phyloP scores from a whole-genome alignment of 257 asterid genomes.

The Parsonsia alboflavescens region DNA sequence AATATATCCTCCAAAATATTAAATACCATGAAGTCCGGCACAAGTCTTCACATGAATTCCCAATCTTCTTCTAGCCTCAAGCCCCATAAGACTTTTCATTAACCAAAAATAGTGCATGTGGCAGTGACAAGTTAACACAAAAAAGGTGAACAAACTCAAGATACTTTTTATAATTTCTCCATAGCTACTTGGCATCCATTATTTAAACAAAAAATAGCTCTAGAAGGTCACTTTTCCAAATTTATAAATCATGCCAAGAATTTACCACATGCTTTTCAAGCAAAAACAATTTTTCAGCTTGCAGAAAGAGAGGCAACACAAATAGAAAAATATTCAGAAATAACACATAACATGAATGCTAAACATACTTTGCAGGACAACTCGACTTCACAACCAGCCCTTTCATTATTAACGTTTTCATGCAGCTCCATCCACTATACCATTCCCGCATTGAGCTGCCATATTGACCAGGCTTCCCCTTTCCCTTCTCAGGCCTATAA shows the following conservation, averaged over 20 bases:
- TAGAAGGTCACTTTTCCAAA: background rate
- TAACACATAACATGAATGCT: slow-evolving; percentile 4
- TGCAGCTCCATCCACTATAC: slow-evolving; percentile 97
- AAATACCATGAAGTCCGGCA: background rate
- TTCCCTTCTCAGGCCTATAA: slow-evolving; percentile 75
- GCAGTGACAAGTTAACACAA: background rate
- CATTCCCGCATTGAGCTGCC: slow-evolving; percentile 84
- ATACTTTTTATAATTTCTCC: background rate
- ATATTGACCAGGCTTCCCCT: slow-evolving; percentile 71
- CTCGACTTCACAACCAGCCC: slow-evolving; percentile 95
- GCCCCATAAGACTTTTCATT: background rate
- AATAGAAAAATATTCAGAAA: background rate
- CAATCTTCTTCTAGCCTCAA: background rate
- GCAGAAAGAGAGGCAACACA: background rate
- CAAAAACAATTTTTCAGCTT: background rate
- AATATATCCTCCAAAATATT: background rate
- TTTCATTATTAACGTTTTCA: slow-evolving; percentile 67
- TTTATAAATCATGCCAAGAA: slow-evolving; percentile 5
- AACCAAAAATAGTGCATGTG: background rate
- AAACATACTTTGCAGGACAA: slow-evolving; percentile 88
- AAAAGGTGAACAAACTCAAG: background rate
- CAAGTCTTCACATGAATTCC: background rate
- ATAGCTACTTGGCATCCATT: background rate
- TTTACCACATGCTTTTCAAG: background rate
- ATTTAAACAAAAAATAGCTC: background rate